Conservation (phyloP, 345 rosid species). For the Laguncularia racemosa region DNA sequence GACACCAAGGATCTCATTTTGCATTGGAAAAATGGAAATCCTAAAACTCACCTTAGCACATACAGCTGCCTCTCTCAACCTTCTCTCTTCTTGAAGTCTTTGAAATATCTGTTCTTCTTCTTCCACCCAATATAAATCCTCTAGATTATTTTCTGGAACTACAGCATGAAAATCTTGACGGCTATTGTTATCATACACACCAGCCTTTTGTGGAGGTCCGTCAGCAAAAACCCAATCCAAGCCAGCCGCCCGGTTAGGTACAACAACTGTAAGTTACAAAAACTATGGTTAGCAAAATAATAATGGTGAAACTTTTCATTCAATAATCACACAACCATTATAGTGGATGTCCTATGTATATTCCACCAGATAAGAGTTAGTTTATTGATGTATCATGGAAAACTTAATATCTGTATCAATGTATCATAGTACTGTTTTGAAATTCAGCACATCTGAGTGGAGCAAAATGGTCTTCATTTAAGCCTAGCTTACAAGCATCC, state of each 20-base stretch:
- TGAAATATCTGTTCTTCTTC: constrained; percentile 52
- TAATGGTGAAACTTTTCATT: too few species aligned
- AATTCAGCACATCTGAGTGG: too few species aligned
- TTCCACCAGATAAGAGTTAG: too few species aligned
- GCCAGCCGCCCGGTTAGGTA: constrained; percentile 54
- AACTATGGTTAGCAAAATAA: constrained; percentile 1
- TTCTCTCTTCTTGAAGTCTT: constrained; percentile 69
- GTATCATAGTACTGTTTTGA: too few species aligned
- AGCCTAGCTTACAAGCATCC: too few species aligned
- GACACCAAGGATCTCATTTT: not conserved
- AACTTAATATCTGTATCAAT: too few species aligned
- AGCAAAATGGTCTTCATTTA: too few species aligned
- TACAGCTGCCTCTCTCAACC: constrained; percentile 57
- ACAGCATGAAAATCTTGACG: constrained; percentile 68
- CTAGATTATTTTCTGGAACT: constrained; percentile 41
- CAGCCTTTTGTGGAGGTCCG: constrained; percentile 70
- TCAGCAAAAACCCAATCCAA: constrained; percentile 94
- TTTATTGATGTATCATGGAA: too few species aligned
- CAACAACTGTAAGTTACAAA: constrained; percentile 39
- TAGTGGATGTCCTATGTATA: too few species aligned
- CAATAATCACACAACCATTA: too few species aligned
- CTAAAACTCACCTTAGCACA: constrained; percentile 56
- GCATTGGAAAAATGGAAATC: not conserved
- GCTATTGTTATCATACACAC: constrained; percentile 65
- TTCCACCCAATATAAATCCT: constrained; percentile 64